Evolutionary conservation across 1,139 yeast species (phyloP), one percentile per base, ranked within the genome.

Genomic region (Hyphopichia buzzinii): DNA sequence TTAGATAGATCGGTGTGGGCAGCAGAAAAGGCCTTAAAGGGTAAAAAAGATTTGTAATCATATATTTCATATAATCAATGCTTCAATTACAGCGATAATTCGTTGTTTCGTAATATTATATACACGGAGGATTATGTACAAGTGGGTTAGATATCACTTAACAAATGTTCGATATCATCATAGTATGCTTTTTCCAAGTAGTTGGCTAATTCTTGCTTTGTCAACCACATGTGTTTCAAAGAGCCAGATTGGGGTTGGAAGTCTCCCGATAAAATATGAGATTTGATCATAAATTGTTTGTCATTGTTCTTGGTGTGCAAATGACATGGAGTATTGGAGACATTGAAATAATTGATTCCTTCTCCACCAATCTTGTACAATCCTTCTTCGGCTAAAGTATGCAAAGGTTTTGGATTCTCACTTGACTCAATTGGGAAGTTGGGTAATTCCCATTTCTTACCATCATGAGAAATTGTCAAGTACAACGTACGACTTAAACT

Each of bases 1-100:
- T 62, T 90, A 33, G 98, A 92, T 58, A 75, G 90, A 44, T 81
- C 94, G 3, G 85, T 88, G 8, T 89, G 88, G 79, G 94, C 86
- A 16, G 96, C 96, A 1, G 92, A 88, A 56, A 79, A 79, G 57
- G 88, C 83, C 8, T 64, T 90, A 26, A 74, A 79, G 59, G 80
- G 85, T 21, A 87, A 89, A 61, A 90, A 92, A 53, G 70, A 69
- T 40, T 36, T 64, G 39, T 70, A 56, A 47, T n/a, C n/a, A n/a
- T n/a, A n/a, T n/a, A n/a, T n/a, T n/a, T n/a, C n/a, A n/a, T n/a
- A n/a, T n/a, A n/a, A n/a, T n/a, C n/a, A n/a, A n/a, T n/a, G n/a
- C n/a, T n/a, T n/a, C n/a, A n/a, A n/a, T n/a, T n/a, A n/a, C n/a
- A n/a, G n/a, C n/a, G n/a, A n/a, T n/a, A n/a, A n/a, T n/a, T n/a